These are phyloP conservation scores for Backusella tarrabulga DNA, from an alignment of 192 early-diverging fungal species.

Conservation along the genomic window DNA sequence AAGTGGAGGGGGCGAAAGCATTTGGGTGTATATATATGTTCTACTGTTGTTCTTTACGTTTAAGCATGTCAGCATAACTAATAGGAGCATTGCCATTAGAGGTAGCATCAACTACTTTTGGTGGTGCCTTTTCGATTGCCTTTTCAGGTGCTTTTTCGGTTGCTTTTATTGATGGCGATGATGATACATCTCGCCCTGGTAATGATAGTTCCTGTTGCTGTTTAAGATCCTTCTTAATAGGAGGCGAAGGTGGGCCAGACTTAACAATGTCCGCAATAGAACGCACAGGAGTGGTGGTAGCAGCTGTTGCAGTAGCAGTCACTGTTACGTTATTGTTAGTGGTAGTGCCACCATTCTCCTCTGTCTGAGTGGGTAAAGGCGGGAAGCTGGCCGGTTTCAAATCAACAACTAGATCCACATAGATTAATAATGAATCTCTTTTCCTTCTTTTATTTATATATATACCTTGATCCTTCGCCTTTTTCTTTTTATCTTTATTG, in stretches of 20 bases:
- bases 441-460: background rate
- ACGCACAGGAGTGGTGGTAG: background rate
- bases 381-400: conserved; percentile 10
- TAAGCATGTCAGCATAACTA: conserved; percentile 29
- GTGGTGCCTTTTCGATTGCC: background rate
- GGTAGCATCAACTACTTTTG: background rate
- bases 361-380: conserved; percentile 9
- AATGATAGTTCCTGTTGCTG: background rate
- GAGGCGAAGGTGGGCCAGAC: background rate
- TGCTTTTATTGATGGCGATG: background rate
- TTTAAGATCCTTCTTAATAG: background rate
- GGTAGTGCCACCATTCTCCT: background rate
- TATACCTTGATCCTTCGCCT: background rate
- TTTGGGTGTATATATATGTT: background rate
- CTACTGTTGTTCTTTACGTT: background rate
- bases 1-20: background rate
- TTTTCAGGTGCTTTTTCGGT: background rate
- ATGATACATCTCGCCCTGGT: background rate
- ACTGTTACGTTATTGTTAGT: background rate
- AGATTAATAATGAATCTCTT: background rate
- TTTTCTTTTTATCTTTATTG: background rate
- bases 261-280: conserved; percentile 9
- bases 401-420: background rate
- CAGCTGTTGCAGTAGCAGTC: background rate
- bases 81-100: background rate